Evolutionary conservation across 202 grass and related monocot species (phyloP).

Genomic region (Elaeis oleifera): DNA sequence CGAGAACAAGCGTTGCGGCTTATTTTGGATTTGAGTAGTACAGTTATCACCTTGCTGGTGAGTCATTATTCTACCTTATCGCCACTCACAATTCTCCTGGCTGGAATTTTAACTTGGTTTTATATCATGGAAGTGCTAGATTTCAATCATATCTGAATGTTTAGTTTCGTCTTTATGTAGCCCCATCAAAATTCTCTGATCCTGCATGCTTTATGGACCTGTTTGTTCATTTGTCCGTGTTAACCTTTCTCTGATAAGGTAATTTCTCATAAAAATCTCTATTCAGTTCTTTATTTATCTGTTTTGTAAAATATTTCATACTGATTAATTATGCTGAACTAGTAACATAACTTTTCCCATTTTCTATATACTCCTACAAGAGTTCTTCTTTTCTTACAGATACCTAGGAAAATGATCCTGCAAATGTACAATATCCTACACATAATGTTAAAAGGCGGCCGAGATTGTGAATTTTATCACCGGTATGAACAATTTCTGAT

Average conservation of each 20-base stretch:
- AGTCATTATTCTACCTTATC: conserved; percentile 13
- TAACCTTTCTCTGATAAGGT: conserved; percentile 95
- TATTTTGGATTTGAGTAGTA: conserved; percentile 96
- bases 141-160: not conserved
- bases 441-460: conserved; percentile 77
- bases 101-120: conserved; percentile 4
- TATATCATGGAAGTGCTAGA: too few relatives aligned
- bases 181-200: conserved; percentile 98
- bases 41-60: conserved; percentile 98
- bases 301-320: not conserved
- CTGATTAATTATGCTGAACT: too few relatives aligned
- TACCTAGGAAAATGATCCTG: conserved; percentile 99
- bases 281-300: conserved; percentile 19
- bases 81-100: not conserved
- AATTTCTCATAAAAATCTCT: conserved; percentile 11
- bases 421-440: conserved; percentile 96
- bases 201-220: conserved; percentile 98
- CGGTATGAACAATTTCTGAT: conserved; percentile 40
- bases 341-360: not conserved
- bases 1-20: conserved; percentile 88
- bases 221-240: conserved; percentile 92
- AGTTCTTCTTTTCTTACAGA: conserved; percentile 40
- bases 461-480: conserved; percentile 97
- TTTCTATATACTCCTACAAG: not conserved
- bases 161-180: conserved; percentile 35